Base-by-base conservation (phyloP, 2,329 filamentous ascomycete species). In the Fusarium sp. region DNA sequence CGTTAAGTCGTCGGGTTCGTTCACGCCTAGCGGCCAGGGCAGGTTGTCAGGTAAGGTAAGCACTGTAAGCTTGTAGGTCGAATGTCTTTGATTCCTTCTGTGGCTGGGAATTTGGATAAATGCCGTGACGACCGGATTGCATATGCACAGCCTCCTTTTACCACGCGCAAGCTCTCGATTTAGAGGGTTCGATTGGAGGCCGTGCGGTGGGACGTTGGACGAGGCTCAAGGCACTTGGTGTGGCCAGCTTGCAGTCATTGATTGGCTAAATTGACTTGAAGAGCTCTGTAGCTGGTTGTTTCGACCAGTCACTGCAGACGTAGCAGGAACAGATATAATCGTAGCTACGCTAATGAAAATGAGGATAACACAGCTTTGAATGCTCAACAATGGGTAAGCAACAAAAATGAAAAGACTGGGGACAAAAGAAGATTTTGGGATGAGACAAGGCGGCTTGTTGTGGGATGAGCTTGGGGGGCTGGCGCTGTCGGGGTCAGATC, bases 241-340 rank as follows among this genome's bases (percentile, higher is more conserved):
- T 74, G 71, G 72, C 72, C 71, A 74, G 62, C 72, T 74, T 74
- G 60, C 71, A 60, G 54, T 56, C 52, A 53, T 52, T 72, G 69
- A 74, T 74, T 74, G 72, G 72, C 49, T 53, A 48, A 38, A 34
- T 43, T 10, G 24, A 14, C 43, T 43, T 39, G 48, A 43, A 39
- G 20, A 46, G 36, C 48, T 63, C 42, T 34, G 42, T 14, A 68
- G 10, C 43, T 66, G 51, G 51, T 58, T 49, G 62, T 71, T 63
- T 59, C 58, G 48, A 43, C 52, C 55, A 58, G 43, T 34, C 17
- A 22, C 20, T 36, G 34, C 20, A 48, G 24, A 22, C 36, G 34
- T 38, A 36, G 42, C 53, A 51, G 36, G 22, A 52, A 34, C 46
- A 46, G 43, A 18, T 46, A 40, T 14, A 43, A 34, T 31, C 10